Percentiles rank a stretch among this genome's conserved stretches.
phyloP scores from a whole-genome alignment of 2,329 filamentous ascomycete species.

The Diplodia intermedia region DNA sequence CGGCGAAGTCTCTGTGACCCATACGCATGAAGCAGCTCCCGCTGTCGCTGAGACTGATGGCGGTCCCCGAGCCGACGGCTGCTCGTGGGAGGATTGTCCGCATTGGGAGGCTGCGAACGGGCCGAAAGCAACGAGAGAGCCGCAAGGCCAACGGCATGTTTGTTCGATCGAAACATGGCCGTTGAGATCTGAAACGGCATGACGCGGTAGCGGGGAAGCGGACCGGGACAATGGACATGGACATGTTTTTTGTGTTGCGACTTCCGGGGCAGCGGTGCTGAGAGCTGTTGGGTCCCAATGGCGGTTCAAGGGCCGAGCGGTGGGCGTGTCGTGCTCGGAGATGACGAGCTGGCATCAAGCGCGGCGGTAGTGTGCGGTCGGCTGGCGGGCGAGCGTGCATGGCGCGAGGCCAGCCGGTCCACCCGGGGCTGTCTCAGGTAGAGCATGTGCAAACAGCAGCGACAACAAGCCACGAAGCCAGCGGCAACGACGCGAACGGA shows the following conservation, averaged over 20 bases:
- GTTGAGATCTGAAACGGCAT: background rate
- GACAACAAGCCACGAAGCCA: background rate
- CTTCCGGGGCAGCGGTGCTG: no score
- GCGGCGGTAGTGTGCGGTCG: background rate
- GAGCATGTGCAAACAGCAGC: conserved; percentile 1
- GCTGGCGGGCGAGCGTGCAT: background rate
- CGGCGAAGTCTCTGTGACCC: background rate
- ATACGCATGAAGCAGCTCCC: no score
- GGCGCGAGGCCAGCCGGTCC: conserved; percentile 4
- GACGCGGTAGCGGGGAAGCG: no score
- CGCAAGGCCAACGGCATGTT: background rate
- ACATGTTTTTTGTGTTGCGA: no score
- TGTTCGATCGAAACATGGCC: no score
- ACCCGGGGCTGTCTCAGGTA: conserved; percentile 13
- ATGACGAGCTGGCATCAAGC: background rate
- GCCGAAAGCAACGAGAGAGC: background rate
- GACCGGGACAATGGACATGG: no score
- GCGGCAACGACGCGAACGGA: background rate
- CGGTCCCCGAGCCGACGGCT: no score
- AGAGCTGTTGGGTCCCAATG: no score
- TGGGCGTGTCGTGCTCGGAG: background rate
- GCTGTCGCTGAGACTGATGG: no score
- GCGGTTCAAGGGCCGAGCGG: background rate
- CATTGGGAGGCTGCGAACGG: no score
- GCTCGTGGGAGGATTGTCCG: no score